These are phyloP conservation scores for Peniophora sp. DNA, from an alignment of 1,284 basidiomycete genomes.

Conservation along the genomic window DNA sequence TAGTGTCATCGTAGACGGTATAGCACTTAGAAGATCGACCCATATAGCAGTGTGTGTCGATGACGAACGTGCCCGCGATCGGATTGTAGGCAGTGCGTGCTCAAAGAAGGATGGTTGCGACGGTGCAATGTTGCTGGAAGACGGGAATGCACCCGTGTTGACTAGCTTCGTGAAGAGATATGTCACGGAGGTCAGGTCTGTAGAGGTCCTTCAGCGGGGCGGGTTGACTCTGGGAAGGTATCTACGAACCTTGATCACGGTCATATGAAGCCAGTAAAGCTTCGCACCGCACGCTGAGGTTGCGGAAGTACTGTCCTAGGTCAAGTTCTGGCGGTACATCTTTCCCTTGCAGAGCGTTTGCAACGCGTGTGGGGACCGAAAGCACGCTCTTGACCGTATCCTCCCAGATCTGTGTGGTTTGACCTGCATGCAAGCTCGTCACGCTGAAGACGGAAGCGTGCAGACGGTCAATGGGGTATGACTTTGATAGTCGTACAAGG, in stretches of 20 bases:
- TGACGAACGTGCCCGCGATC: slow-evolving; percentile 24
- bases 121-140: slow-evolving; percentile 32
- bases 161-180: slow-evolving; percentile 60
- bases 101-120: slow-evolving; percentile 63
- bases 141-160: slow-evolving; percentile 57
- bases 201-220: not conserved
- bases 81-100: slow-evolving; percentile 39
- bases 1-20: slow-evolving; percentile 46
- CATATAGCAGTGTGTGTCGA: slow-evolving; percentile 29
- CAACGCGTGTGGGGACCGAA: slow-evolving; percentile 56
- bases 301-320: slow-evolving; percentile 44
- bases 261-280: slow-evolving; percentile 29
- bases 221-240: not conserved
- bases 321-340: slow-evolving; percentile 40
- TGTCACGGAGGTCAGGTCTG: slow-evolving; percentile 26
- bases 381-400: slow-evolving; percentile 55
- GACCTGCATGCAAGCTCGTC: slow-evolving; percentile 12
- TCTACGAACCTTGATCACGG: slow-evolving; percentile 5
- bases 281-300: slow-evolving; percentile 49
- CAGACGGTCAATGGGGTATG: slow-evolving; percentile 66
- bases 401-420: slow-evolving; percentile 49
- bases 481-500: slow-evolving; percentile 43
- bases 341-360: slow-evolving; percentile 46
- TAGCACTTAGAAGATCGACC: slow-evolving; percentile 34
- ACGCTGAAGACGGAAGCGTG: slow-evolving; percentile 39